A percentile compares a stretch with the other conserved stretches of the same genome.
Evolutionary conservation across 495 filamentous ascomycete genomes (phyloP).

Genomic region (Trypethelium eluteriae): DNA sequence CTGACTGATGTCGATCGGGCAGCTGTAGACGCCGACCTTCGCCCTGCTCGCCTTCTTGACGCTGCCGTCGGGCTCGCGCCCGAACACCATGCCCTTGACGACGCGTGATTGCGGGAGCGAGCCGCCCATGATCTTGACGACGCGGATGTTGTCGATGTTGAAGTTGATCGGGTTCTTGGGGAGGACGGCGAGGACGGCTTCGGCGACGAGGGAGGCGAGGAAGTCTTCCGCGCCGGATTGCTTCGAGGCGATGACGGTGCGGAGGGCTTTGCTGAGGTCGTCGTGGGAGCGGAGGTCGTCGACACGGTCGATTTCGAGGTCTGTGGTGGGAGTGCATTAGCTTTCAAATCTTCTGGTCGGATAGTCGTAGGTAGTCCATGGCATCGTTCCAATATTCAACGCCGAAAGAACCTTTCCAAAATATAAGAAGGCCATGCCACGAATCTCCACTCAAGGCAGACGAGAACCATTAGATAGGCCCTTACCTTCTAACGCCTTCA

Average conservation of each 20-base stretch:
- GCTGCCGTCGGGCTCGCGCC: conserved; percentile 73
- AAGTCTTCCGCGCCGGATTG: conserved; percentile 87
- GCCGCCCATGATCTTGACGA: conserved; percentile 99
- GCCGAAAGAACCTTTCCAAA: no score
- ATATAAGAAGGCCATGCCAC: neutral
- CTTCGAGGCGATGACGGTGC: conserved; percentile 92
- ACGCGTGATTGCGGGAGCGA: conserved; percentile 86
- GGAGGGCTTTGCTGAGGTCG: conserved; percentile 90
- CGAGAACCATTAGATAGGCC: conserved; percentile 2
- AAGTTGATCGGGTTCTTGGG: conserved; percentile 98
- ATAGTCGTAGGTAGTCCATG: no score
- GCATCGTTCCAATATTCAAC: no score
- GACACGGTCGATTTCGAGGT: conserved; percentile 85
- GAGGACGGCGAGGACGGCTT: conserved; percentile 87
- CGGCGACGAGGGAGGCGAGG: conserved; percentile 76
- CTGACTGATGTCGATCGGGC: conserved; percentile 89
- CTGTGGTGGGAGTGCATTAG: conserved; percentile 35
- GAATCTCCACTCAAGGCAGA: neutral
- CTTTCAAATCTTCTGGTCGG: neutral
- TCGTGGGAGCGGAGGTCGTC: conserved; percentile 66
- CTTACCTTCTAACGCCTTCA: conserved; percentile 70
- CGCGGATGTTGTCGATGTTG: conserved; percentile 98
- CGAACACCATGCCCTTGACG: conserved; percentile 98
- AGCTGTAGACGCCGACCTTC: conserved; percentile 94
- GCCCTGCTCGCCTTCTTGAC: conserved; percentile 86